Evolutionary conservation across 2,329 filamentous ascomycete species (phyloP).

Genomic region (Neofusicoccum sp.): DNA sequence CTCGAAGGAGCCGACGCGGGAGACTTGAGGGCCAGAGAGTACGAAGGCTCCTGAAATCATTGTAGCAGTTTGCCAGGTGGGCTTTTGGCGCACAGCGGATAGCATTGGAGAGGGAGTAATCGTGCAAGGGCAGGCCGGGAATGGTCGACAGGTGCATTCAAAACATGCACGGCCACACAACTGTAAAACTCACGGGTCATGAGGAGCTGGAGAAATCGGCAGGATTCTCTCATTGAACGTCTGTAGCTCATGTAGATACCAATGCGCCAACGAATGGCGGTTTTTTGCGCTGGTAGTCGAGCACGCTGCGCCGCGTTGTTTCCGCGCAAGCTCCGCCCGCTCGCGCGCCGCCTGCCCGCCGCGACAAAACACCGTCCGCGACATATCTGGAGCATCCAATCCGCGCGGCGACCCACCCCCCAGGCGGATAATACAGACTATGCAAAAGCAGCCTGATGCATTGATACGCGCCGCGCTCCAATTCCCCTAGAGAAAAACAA

Average conservation of each 20-base stretch:
- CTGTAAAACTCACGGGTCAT: no score
- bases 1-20: background rate
- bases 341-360: background rate
- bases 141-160: background rate
- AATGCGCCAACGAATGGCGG: background rate
- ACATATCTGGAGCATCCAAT: background rate
- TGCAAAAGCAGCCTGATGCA: background rate
- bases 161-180: background rate
- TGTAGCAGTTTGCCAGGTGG: background rate
- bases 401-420: background rate
- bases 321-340: background rate
- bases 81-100: background rate
- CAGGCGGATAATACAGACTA: background rate
- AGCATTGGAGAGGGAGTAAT: background rate
- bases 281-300: background rate
- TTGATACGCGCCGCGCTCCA: background rate
- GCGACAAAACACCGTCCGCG: conserved; percentile 7
- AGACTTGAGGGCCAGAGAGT: background rate
- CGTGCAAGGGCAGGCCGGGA: background rate
- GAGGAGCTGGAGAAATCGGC: no score
- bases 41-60: background rate
- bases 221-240: background rate
- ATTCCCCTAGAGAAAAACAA: background rate
- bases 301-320: background rate
- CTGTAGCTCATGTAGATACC: background rate